Evolutionary conservation across 2,329 filamentous ascomycete genomes (phyloP).

Genomic region (Dactylonectria estremocensis): DNA sequence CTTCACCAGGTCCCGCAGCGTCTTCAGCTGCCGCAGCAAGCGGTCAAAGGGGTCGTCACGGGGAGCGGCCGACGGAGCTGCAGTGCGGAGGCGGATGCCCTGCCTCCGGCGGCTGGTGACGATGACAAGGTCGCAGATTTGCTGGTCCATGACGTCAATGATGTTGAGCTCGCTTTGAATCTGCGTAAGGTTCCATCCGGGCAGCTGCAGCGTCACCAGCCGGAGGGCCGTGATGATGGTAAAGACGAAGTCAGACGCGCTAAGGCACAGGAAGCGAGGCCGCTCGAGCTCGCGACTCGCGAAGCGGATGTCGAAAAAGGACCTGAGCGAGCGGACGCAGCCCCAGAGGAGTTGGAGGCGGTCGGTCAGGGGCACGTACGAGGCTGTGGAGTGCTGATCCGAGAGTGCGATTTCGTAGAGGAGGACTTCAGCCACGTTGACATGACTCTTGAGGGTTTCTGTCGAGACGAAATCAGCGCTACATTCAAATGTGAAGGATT

Average conservation of each 20-base stretch:
- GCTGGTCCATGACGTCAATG: slow-evolving; percentile 45
- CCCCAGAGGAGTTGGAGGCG: slow-evolving; percentile 63
- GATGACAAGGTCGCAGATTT: slow-evolving; percentile 50
- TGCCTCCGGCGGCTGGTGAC: slow-evolving; percentile 50
- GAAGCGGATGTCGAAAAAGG: slow-evolving; percentile 59
- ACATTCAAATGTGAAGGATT: too few relatives aligned
- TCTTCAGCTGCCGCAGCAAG: slow-evolving; percentile 51
- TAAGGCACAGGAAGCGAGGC: slow-evolving; percentile 61
- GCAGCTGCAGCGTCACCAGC: slow-evolving; percentile 61
- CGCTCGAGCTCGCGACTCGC: slow-evolving; percentile 49
- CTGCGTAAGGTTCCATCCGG: slow-evolving; percentile 62
- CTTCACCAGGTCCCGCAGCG: slow-evolving; percentile 50
- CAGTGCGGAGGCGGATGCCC: slow-evolving; percentile 40
- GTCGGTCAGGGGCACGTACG: slow-evolving; percentile 54
- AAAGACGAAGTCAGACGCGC: slow-evolving; percentile 64
- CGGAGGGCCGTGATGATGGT: slow-evolving; percentile 63
- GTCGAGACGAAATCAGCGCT: slow-evolving; percentile 21
- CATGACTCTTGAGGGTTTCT: slow-evolving; percentile 60
- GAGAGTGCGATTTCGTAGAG: slow-evolving; percentile 64
- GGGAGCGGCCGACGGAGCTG: slow-evolving; percentile 21
- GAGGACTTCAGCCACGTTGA: slow-evolving; percentile 62
- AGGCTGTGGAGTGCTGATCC: slow-evolving; percentile 52
- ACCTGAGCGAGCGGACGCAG: slow-evolving; percentile 58
- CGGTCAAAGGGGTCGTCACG: slow-evolving; percentile 53
- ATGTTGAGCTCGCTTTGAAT: slow-evolving; percentile 56